Evolutionary conservation across 179 eudicot genomes (phyloP), one percentile per base, ranked within the genome.

Genomic region (Heliamphora pulchella): DNA sequence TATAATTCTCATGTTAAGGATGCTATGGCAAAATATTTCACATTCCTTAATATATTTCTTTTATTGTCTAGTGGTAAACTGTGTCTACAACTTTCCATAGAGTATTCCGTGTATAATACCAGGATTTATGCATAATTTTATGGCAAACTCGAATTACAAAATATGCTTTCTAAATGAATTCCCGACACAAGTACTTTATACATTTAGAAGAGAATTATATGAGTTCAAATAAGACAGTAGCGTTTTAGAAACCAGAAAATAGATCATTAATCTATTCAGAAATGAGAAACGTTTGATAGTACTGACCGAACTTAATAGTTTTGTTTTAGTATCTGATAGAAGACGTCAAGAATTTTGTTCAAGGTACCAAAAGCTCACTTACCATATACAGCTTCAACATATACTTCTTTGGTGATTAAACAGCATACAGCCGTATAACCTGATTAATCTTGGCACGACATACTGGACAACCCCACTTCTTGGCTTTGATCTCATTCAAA

Each of bases 381-480:
- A 78, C 80, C 75, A 59, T 50, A 59, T 9, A 4, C 50, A 78
- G 63, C 65, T 44, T 80, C 75, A 54, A 8, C 13, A 48, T 18
- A 66, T 74, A 13, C 31, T 76, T 78, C 86, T 57, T 79, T 50
- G 51, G 20, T 43, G 31, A 47, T 87, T 83, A 96, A 79, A 96
- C 99, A 86, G 94, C 81, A 82, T 90, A 96, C 17, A 96, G 87
- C 85, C 91, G 84, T 43, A 96, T 81, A 70, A 96, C 84, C 74
- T 92, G 97, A 82, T 90, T 93, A 39, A 96, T 92, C 78, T 89
- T 88, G 82, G 97, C 78, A 43, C 99, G 96, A 71, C 98, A 96
- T n/a, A 96, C 92, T 8, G 98, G 99, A 84, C 98, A 94, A 17
- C 99, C 99, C 92, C 90, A 91, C 20, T 91, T 91, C 83, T 94